Conservation (phyloP, 208 protist genomes). For the Leishmania major region DNA sequence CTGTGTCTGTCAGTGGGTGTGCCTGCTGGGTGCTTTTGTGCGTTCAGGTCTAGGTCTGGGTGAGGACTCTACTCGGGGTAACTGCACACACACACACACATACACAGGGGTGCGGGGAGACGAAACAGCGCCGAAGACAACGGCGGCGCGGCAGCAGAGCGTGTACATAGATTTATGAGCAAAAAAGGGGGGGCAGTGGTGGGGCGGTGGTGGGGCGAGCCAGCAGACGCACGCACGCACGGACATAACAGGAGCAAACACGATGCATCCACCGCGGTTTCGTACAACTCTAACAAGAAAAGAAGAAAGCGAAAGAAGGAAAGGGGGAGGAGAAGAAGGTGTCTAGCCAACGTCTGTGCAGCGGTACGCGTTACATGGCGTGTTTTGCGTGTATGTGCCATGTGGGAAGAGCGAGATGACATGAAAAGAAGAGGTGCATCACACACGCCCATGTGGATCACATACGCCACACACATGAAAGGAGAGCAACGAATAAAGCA, state of each 20-base stretch:
- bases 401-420: not conserved
- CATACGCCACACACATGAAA: not conserved
- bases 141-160: no score
- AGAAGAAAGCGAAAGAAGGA: constrained; percentile 1
- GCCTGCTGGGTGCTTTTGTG: not conserved
- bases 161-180: no score
- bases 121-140: no score
- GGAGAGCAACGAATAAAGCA: not conserved
- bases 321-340: not conserved
- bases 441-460: not conserved
- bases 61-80: not conserved
- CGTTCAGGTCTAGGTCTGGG: not conserved
- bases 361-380: not conserved
- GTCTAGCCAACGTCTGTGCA: not conserved
- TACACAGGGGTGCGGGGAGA: no score
- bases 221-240: constrained; percentile 6
- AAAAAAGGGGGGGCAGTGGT: no score
- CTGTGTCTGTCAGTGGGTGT: not conserved
- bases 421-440: not conserved
- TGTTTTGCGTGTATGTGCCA: not conserved
- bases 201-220: no score
- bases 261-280: not conserved
- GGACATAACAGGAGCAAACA: constrained; percentile 1
- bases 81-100: no score
- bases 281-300: not conserved